Evolutionary conservation across 305 asterid genomes (phyloP).

Genomic region (Solanum chacoense): DNA sequence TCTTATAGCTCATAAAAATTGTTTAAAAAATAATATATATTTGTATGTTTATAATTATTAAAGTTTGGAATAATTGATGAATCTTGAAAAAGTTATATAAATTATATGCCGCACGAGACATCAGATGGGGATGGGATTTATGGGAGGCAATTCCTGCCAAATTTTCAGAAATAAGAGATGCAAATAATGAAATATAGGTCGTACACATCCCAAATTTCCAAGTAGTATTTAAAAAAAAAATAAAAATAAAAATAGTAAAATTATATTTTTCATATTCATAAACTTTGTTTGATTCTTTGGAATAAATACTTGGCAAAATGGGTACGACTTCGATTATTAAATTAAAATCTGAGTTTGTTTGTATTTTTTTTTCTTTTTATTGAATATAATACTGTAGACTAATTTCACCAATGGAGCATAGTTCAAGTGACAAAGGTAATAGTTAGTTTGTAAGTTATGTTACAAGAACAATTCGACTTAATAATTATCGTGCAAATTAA

Average conservation of each 20-base stretch:
- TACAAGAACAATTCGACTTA: background rate
- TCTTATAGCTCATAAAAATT: background rate
- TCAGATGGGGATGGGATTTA: background rate
- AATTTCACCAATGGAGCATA: no score
- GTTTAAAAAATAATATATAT: background rate
- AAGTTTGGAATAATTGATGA: background rate
- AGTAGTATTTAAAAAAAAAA: background rate
- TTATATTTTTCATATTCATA: background rate
- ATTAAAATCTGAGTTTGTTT: background rate
- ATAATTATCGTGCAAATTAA: background rate
- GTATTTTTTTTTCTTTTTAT: background rate
- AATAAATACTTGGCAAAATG: background rate
- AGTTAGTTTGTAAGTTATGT: background rate
- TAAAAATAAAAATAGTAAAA: background rate
- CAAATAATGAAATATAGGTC: background rate
- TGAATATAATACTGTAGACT: background rate
- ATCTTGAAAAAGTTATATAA: background rate
- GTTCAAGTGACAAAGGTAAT: background rate
- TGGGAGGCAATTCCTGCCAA: constrained; percentile 3
- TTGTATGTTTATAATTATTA: background rate
- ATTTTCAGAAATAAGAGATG: background rate
- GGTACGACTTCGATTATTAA: background rate
- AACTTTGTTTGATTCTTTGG: background rate
- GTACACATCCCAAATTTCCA: background rate
- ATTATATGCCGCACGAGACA: constrained; percentile 9